These are phyloP conservation scores for Coemansia aciculifera DNA, from an alignment of 192 early-diverging fungal species.

Conservation along the genomic window DNA sequence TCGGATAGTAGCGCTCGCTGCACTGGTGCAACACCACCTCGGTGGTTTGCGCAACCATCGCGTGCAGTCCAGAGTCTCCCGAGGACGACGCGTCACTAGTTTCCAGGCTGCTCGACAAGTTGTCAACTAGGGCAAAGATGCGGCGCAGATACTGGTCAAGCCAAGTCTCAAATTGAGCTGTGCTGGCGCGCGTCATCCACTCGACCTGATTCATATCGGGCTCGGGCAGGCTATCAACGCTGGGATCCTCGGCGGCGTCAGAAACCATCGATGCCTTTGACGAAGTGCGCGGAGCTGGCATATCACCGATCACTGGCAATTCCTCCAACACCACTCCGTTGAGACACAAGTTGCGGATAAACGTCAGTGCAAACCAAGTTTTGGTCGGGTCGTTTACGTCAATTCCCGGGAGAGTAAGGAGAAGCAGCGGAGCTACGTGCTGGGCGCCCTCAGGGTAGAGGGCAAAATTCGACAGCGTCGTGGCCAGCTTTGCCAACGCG, in stretches of 20 bases:
- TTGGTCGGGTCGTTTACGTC: constrained; percentile 92
- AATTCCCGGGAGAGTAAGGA: constrained; percentile 83
- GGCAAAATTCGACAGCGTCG: constrained; percentile 70
- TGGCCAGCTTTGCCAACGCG: constrained; percentile 65
- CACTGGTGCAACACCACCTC: constrained; percentile 45
- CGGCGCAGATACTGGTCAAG: constrained; percentile 77
- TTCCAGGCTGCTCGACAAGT: constrained; percentile 42
- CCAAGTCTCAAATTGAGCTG: constrained; percentile 87
- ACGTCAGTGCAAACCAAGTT: constrained; percentile 57
- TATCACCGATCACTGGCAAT: constrained; percentile 32
- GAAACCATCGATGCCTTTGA: constrained; percentile 46
- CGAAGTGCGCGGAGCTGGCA: constrained; percentile 26
- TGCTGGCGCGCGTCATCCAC: constrained; percentile 65
- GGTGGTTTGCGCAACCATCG: constrained; percentile 34
- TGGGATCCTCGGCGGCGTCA: constrained; percentile 50
- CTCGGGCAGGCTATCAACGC: constrained; percentile 40
- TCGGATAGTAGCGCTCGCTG: constrained; percentile 49
- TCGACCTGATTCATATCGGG: constrained; percentile 68
- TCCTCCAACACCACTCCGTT: constrained; percentile 53
- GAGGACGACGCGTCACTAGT: constrained; percentile 18
- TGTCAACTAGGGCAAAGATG: constrained; percentile 70
- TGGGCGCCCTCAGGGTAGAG: constrained; percentile 85
- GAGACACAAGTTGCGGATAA: constrained; percentile 43
- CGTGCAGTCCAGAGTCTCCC: constrained; percentile 26
- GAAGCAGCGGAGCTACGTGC: constrained; percentile 75